Evolutionary conservation across 2,329 filamentous ascomycete species (phyloP).

Genomic region (Neodidymelliopsis sp.): DNA sequence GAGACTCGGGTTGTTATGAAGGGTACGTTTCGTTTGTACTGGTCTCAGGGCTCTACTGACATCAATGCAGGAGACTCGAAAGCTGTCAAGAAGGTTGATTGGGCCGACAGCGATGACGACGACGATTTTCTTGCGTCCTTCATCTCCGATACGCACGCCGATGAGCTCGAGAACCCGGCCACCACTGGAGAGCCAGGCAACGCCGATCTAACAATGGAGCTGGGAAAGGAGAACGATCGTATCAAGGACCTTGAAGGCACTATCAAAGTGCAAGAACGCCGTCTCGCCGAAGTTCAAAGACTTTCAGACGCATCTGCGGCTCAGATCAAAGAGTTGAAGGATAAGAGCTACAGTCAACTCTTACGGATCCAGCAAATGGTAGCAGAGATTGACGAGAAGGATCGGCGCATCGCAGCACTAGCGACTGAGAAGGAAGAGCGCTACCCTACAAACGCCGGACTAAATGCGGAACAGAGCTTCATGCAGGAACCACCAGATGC

Average conservation of each 20-base stretch:
- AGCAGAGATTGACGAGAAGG: constrained; percentile 24
- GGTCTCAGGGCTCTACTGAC: not conserved
- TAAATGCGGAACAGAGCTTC: constrained; percentile 11
- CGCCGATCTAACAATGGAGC: not conserved
- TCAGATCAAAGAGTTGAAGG: constrained; percentile 11
- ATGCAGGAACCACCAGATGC: no score
- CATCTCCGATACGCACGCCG: constrained; percentile 1
- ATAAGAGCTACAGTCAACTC: constrained; percentile 8
- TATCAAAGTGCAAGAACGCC: constrained; percentile 7
- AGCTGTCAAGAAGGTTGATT: constrained; percentile 19
- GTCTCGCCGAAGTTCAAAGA: constrained; percentile 13
- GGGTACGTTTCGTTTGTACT: not conserved
- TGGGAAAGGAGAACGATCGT: constrained; percentile 14
- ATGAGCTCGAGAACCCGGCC: constrained; percentile 20
- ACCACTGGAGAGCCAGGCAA: constrained; percentile 17
- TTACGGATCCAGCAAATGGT: constrained; percentile 25
- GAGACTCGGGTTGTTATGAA: not conserved
- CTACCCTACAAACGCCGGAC: constrained; percentile 7
- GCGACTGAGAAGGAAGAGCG: constrained; percentile 23
- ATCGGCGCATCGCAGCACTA: constrained; percentile 20
- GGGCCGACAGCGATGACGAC: constrained; percentile 33
- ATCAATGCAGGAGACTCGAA: not conserved
- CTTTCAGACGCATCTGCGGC: constrained; percentile 1
- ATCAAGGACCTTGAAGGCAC: constrained; percentile 21
- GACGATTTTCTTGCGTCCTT: constrained; percentile 19